These are phyloP conservation scores for Agaricus subrufescens DNA, from an alignment of 768 basidiomycete species.

Conservation along the genomic window DNA sequence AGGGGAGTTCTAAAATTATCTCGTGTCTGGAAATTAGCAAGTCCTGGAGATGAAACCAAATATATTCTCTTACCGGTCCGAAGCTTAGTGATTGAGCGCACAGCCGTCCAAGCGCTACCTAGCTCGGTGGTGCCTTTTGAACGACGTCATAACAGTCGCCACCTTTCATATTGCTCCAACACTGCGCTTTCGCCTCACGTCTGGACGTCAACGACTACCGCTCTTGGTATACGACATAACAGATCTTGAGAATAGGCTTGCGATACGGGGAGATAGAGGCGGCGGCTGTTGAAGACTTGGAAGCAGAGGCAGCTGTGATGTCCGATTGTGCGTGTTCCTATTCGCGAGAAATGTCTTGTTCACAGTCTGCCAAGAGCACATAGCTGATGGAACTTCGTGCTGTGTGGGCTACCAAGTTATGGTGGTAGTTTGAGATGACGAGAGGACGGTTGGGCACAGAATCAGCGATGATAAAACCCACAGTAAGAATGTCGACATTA, in stretches of 20 bases:
- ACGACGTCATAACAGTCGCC: constrained; percentile 62
- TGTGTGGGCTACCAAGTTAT: constrained; percentile 58
- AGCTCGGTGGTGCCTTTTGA: too few relatives aligned
- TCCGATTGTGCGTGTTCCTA: constrained; percentile 31
- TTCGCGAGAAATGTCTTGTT: constrained; percentile 25
- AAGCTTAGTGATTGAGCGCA: too few relatives aligned
- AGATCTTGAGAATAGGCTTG: constrained; percentile 59
- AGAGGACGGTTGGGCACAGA: not conserved
- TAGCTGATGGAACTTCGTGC: constrained; percentile 9
- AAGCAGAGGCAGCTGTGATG: constrained; percentile 44
- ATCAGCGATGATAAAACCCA: not conserved
- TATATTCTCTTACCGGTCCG: too few relatives aligned
- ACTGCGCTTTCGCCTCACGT: constrained; percentile 64
- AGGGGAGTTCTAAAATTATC: too few relatives aligned
- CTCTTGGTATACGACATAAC: constrained; percentile 60
- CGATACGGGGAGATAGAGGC: constrained; percentile 70
- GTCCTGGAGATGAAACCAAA: too few relatives aligned
- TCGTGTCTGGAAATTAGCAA: too few relatives aligned
- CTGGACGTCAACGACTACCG: constrained; percentile 62
- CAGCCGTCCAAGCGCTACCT: too few relatives aligned
- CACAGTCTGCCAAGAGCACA: constrained; percentile 10
- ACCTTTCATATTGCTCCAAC: constrained; percentile 69
- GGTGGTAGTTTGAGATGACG: constrained; percentile 42
- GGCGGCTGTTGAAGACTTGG: constrained; percentile 40
- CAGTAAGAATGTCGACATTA: constrained; percentile 6